A percentile compares a stretch with the other conserved stretches of the same genome.
Evolutionary conservation across 306 rosid species (phyloP).

Genomic region (Quercus agrifolia): DNA sequence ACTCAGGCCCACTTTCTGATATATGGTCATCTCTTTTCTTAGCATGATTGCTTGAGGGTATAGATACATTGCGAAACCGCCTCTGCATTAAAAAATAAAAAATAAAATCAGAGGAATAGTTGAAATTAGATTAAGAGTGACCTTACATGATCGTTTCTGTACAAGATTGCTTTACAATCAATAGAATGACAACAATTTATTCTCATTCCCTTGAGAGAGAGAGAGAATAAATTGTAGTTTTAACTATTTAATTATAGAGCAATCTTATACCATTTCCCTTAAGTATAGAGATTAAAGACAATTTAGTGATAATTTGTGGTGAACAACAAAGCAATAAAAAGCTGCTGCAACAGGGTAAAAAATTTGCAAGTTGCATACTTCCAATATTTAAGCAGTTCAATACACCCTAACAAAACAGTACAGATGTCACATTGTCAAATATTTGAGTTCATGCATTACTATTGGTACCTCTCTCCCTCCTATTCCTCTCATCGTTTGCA

Average conservation of each 20-base stretch:
- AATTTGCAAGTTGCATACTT: background rate
- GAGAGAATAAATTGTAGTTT: no score
- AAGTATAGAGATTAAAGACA: background rate
- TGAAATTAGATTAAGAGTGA: background rate
- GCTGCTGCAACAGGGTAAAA: background rate
- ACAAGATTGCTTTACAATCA: background rate
- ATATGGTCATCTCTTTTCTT: constrained; percentile 51
- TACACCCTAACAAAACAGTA: background rate
- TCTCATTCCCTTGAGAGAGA: background rate
- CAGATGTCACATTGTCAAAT: background rate
- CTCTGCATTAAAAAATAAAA: constrained; percentile 33
- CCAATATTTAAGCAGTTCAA: background rate
- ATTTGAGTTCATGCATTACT: background rate
- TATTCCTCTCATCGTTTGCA: constrained; percentile 83
- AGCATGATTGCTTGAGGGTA: constrained; percentile 26
- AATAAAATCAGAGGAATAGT: background rate
- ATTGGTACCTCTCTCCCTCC: constrained; percentile 84
- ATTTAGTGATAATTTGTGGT: background rate
- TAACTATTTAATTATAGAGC: no score
- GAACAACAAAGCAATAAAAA: background rate
- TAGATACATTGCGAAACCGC: constrained; percentile 50
- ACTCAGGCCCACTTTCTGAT: constrained; percentile 70
- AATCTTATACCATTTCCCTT: background rate
- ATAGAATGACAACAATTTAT: background rate
- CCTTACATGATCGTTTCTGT: background rate